Base-by-base conservation (phyloP, 1,284 basidiomycete species). In the Trametes sp. region DNA sequence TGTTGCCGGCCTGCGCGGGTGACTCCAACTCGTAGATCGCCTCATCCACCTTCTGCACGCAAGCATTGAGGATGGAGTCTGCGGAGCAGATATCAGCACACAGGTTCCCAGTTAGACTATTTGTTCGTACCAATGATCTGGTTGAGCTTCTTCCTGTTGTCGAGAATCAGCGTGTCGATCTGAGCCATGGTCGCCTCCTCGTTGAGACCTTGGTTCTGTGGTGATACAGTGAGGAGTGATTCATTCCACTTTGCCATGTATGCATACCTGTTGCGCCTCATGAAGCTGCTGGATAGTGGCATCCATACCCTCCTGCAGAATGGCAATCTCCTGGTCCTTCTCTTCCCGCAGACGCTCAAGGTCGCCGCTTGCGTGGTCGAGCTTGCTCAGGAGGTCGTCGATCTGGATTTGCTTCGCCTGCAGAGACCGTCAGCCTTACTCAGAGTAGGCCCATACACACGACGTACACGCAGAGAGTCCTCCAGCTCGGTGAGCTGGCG, bases 81-180 rank as follows among this genome's bases (percentile, higher is more conserved):
- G 67, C 6, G 61, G 53, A 51, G 54, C 21, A 13, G 65, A 63
- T 42, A 63, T 59, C 62, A 53, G 35, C n/a, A 55, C 9, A n/a
- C 21, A 19, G 7, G 16, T 10, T 11, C 10, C n/a, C 16, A 31
- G 16, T 5, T 45, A 21, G 24, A n/a, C n/a, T 21, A 16, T 3
- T 10, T 16, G 24, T 23, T 19, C 51, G 59, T 45, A 93, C 92
- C 95, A 73, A 99, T 98, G 76, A 99, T 98, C 70, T 95, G 88
- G 78, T 99, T 99, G 72, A 99, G 84, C 80, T 98, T 98, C 84
- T 98, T 98, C 75, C 95, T 87, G 75, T 98, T 95, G 77, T 99
- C 98, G 63, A 99, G 83, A 69, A 99, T 98, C 69, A 99, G 85
- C 1, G 92, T 98, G 77, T 99, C 97, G 72, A 99, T 96, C 76